A percentile compares a stretch with the other conserved stretches of the same genome.
Conservation (phyloP, 2,329 filamentous ascomycete genomes). For the Fusarium sp. region DNA sequence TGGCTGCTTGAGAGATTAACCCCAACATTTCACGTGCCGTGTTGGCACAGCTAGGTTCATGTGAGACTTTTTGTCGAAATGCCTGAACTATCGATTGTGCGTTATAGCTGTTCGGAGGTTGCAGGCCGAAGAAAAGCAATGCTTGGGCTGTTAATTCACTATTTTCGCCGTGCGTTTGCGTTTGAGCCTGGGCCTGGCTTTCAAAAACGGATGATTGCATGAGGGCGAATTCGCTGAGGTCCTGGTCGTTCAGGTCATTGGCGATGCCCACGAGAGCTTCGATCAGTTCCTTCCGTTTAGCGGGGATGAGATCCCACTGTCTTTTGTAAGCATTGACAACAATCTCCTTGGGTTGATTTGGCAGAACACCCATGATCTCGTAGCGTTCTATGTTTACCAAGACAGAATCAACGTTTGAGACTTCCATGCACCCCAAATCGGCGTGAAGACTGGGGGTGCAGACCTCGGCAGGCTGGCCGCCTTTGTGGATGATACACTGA, state of each 20-base stretch:
- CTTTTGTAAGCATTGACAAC: constrained; percentile 57
- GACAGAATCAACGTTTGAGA: constrained; percentile 44
- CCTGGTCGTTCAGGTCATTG: constrained; percentile 53
- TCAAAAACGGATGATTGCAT: constrained; percentile 58
- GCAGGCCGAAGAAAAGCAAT: constrained; percentile 53
- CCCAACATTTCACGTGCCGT: constrained; percentile 53
- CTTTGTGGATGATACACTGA: constrained; percentile 58
- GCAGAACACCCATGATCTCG: constrained; percentile 55
- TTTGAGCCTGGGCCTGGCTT: constrained; percentile 51
- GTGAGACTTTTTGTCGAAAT: constrained; percentile 53
- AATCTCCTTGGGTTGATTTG: constrained; percentile 53
- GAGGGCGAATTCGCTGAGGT: constrained; percentile 55
- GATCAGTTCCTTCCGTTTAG: constrained; percentile 50
- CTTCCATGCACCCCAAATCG: constrained; percentile 51
- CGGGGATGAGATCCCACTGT: constrained; percentile 56
- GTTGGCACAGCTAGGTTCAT: constrained; percentile 50
- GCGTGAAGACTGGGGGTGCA: constrained; percentile 52
- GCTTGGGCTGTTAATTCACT: constrained; percentile 52
- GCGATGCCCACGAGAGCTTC: constrained; percentile 53
- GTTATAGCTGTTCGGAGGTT: constrained; percentile 54
- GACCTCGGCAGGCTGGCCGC: constrained; percentile 52
- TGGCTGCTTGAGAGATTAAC: constrained; percentile 52
- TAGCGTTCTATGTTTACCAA: constrained; percentile 54
- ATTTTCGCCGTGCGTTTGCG: constrained; percentile 49
- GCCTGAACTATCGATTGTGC: constrained; percentile 53